Evolutionary conservation across 2,329 filamentous ascomycete genomes (phyloP), one percentile per base, ranked within the genome.

Genomic region (Diaporthe nobilis): DNA sequence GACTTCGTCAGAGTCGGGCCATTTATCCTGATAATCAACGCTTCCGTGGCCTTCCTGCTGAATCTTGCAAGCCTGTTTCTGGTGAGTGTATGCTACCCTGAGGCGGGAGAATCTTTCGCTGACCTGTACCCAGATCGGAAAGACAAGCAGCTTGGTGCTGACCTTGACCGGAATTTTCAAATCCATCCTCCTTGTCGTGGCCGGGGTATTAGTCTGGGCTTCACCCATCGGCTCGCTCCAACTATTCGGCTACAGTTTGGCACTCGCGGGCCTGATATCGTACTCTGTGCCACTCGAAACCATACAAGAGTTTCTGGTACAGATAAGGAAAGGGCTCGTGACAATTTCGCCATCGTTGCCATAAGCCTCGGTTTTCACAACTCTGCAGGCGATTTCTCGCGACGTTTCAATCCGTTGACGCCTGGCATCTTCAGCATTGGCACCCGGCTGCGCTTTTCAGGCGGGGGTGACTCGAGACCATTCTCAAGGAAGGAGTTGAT

Each of bases 11-110:
- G 88, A 39, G 83, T 94, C 9, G 95, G 95, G 39, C 85, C 92
- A 75, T 87, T 89, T 79, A 89, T 92, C 76, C 88, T 97, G 68
- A 31, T 81, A 17, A 75, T 91, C 78, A 97, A 97, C 83, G 95
- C 94, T n/a, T 84, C 90, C 77, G 89, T 96, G 74, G 95, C 95
- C 1, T 97, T 97, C 85, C 82, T 94, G 79, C 87, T 97, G 79
- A 97, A 97, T 84, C 90, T 97, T 47, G 94, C 94, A 55, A 94
- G 95, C 78, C 94, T 97, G n/a, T 95, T 95, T 86, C 83, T 97
- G 85, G 94, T 96, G 90, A 81, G 93, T 87, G 25, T 57, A 68
- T 20, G 17, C 13, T 6, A 55, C 22, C 34, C 68, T 73, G 20
- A 25, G 25, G 15, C 15, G 37, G 9, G 28, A 60, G 17, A 9